These are phyloP conservation scores for Moricandia arvensis DNA, from an alignment of 345 rosid genomes.

Conservation along the genomic window DNA sequence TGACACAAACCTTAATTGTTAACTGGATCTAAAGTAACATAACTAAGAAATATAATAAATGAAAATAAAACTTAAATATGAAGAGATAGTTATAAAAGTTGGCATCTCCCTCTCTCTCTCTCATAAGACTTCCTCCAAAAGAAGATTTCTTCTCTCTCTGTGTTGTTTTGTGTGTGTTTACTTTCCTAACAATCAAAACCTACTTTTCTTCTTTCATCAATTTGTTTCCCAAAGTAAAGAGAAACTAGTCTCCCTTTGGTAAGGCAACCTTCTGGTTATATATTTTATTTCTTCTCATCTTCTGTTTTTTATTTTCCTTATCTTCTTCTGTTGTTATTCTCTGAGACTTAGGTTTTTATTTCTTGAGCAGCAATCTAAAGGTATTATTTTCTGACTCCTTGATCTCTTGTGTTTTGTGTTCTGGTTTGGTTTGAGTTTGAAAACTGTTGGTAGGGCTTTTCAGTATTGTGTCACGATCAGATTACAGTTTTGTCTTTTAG, in stretches of 20 bases:
- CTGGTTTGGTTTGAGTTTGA: neutral
- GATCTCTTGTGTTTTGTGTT: too few species aligned
- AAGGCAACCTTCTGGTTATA: too few species aligned
- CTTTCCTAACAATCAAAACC: constrained; percentile 29
- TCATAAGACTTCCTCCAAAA: neutral
- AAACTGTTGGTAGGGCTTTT: too few species aligned
- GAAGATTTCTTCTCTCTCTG: neutral
- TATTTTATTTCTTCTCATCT: too few species aligned
- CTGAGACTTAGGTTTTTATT: neutral
- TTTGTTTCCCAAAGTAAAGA: constrained; percentile 7
- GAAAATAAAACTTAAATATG: neutral
- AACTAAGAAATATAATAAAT: neutral
- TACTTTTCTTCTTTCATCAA: constrained; percentile 34
- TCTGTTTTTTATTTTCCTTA: constrained; percentile 1
- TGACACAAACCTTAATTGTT: constrained; percentile 1
- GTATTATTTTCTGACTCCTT: constrained; percentile 1
- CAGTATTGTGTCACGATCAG: neutral
- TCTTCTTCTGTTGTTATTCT: neutral
- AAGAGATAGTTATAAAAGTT: neutral
- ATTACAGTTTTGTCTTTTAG: constrained; percentile 18
- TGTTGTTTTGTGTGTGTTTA: constrained; percentile 4
- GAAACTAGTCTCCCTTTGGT: neutral
- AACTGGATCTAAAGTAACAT: constrained; percentile 16
- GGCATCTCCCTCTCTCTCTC: neutral
- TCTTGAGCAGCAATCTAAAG: constrained; percentile 16